Conservation (phyloP, 805 yeast genomes). For the Candida nitratophila region DNA sequence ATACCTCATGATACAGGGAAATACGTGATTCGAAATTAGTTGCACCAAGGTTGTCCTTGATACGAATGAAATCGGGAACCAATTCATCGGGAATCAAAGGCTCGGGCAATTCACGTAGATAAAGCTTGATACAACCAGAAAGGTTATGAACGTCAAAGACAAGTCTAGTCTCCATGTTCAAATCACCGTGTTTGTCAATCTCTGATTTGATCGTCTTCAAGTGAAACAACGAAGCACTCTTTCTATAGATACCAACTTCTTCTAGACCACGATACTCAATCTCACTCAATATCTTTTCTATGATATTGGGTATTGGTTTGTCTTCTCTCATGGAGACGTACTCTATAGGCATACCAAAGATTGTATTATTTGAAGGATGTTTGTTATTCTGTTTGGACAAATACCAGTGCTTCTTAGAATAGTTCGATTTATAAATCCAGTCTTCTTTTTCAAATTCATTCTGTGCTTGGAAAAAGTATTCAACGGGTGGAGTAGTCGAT, state of each 20-base stretch:
- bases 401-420: conserved; percentile 50
- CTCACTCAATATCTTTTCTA: conserved; percentile 59
- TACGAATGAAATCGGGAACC: conserved; percentile 48
- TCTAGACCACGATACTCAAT: conserved; percentile 84
- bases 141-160: conserved; percentile 74
- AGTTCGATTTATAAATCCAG: conserved; percentile 55
- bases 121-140: conserved; percentile 82
- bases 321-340: conserved; percentile 70
- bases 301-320: conserved; percentile 54
- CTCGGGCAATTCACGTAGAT: conserved; percentile 80
- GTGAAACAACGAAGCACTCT: conserved; percentile 45
- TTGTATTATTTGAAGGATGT: conserved; percentile 21
- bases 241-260: conserved; percentile 86
- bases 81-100: conserved; percentile 64
- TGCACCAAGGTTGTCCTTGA: conserved; percentile 19
- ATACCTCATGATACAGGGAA: conserved; percentile 15
- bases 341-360: conserved; percentile 83
- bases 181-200: conserved; percentile 40
- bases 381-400: conserved; percentile 30
- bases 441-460: conserved; percentile 56
- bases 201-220: conserved; percentile 34
- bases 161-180: conserved; percentile 34
- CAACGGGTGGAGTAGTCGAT: conserved; percentile 18
- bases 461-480: conserved; percentile 61
- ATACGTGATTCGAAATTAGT: conserved; percentile 16